Evolutionary conservation across 306 rosid genomes (phyloP), one percentile per base, ranked within the genome.

Genomic region (Lathyrus aphaca): DNA sequence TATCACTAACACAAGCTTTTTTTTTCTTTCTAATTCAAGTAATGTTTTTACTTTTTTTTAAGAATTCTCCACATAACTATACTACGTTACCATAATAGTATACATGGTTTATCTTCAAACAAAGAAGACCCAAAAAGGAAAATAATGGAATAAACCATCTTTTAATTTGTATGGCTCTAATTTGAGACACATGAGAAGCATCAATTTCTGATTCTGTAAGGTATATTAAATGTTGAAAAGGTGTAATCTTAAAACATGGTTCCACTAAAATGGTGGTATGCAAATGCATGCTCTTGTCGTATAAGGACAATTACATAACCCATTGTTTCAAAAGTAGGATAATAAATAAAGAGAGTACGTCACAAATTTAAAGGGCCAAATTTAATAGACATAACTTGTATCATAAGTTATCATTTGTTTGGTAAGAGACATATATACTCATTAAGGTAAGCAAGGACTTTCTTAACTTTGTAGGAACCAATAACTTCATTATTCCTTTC

Each of bases 391-490:
- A 35, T 72, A 75, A 75, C 81, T 83, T 83, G 64, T 77, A 46
- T 72, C 72, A 71, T 69, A 83, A 81, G 81, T 23, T 57, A 57
- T 11, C 43, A 72, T 79, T 79, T 39, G 7, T 67, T 62, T 67
- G 70, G 43, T 73, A 63, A 71, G 78, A 68, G 77, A 87, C 78
- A 79, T 71, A 39, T 39, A 3, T 39, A 80, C 48, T 86, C 77
- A 73, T 75, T 75, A 62, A 67, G 79, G 67, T 42, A 75, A 72
- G 55, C 46, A 68, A 79, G 51, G 61, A 25, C 61, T 77, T 73
- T 80, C 64, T 46, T 48, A 70, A 59, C 77, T 82, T 88, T 84
- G 54, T 78, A 72, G 55, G 35, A 61, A 64, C 83, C 83, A 84
- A 74, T 82, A 45, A 60, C 63, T 67, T 62, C 74, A 71, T 72